Evolutionary conservation across 108 stramenopile species (phyloP), one percentile per base, ranked within the genome.

Genomic region (Skeletonema costatum): DNA sequence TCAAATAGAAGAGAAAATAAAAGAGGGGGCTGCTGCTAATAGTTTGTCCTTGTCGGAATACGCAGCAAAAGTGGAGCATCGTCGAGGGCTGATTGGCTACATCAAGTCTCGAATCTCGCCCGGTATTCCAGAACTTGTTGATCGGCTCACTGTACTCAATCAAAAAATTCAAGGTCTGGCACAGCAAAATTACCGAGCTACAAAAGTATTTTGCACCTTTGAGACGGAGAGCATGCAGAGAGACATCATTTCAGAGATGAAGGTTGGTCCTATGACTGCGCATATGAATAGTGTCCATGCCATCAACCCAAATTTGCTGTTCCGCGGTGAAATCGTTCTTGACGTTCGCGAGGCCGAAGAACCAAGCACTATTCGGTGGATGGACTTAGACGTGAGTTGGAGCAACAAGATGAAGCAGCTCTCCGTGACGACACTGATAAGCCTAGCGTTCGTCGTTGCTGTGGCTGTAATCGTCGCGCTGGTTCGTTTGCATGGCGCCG

Each of bases 131-230:
- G 90, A 88, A 58, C 66, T 87, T 5, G 75, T 85, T 25, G 77
- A 66, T 1, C 82, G 85, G 9, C 44, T 89, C 36, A 88, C 86
- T 4, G 88, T 85, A 25, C 76, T 93, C 58, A 89, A 84, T 66
- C 84, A 86, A 42, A 83, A 77, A 64, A 88, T 93, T 25, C 84
- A 90, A 65, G 91, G 89, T 32, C 78, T 93, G 65, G 82, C 92
- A 13, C 91, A 93, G 56, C 83, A 86, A 53, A 74, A 88, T 9
- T 95, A 90, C 48, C 87, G 87, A 11, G 89, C 86, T 11, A 90
- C 88, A 12, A 82, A 85, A 31, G 92, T 97, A 5, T 97, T 93
- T 73, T 70, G 93, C 60, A 97, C 90, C 10, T 97, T 97, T 73
- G 94, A 96, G 73, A 93, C 87, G 19, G 94, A 97, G 83, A 76